Evolutionary conservation across 73 alveolate species (phyloP), one percentile per base, ranked within the genome.

Genomic region (Breviolum minutum): DNA sequence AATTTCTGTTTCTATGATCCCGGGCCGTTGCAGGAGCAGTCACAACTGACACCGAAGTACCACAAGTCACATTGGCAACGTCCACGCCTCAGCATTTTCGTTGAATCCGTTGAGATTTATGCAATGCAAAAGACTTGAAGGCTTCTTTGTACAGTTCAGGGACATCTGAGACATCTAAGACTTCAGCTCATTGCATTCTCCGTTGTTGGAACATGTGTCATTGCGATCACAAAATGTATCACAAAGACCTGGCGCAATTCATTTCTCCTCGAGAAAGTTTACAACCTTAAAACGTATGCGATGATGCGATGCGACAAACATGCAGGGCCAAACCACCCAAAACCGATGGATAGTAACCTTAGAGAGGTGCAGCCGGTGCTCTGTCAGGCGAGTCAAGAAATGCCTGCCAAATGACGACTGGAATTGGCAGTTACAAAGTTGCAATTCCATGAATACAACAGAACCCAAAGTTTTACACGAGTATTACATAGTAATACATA

Each of bases 161-260:
- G 81, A 30, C 81, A 71, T 16, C 81, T 71, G 82, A 13, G 26
- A 12, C 40, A 13, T 16, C 62, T 87, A 63, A 32, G 83, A 30
- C 83, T 60, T 20, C 27, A 30, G 62, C 97, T 90, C 88, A n/a
- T 63, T 90, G 88, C 97, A 90, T 63, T 71, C 76, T 24, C 97
- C 97, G 26, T n/a, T 32, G 97, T 71, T 71, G 97, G 97, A 90
- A 63, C 97, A 90, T 30, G 97, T 90, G 62, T 90, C 97, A 24
- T 90, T 90, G 63, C 97, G 97, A 22, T 76, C 84, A 77, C 97
- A 90, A 87, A 26, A 90, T 60, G 87, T 73, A 62, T 90, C 97
- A 30, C 97, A 90, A 19, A 90, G 69, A 32, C 97, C 97, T 90
- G 97, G 97, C 97, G 13, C 7, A 24, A 73, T 11, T 14, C 48